phyloP scores from a whole-genome alignment of 1,284 basidiomycete species.

The Termitomyces sp. region DNA sequence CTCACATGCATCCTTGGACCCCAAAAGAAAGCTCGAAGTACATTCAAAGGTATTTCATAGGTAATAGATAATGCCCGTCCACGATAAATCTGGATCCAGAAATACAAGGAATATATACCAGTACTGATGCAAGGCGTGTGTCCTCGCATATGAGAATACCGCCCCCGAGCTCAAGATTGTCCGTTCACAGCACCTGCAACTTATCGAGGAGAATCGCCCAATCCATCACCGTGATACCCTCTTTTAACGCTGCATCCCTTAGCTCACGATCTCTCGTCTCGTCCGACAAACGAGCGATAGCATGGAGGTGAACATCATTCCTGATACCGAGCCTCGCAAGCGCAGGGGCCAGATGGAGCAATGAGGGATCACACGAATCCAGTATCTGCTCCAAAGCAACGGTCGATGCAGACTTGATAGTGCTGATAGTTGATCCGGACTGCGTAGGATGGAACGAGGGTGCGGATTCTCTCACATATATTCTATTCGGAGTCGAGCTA shows the following conservation, averaged over 20 bases:
- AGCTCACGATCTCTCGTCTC: slow-evolving; percentile 62
- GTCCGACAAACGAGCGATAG: slow-evolving; percentile 52
- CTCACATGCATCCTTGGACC: too few relatives aligned
- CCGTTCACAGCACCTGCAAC: slow-evolving; percentile 25
- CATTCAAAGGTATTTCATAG: background rate
- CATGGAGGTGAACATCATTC: slow-evolving; percentile 53
- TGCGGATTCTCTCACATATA: slow-evolving; percentile 3
- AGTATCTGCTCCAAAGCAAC: slow-evolving; percentile 41
- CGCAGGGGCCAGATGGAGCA: slow-evolving; percentile 52
- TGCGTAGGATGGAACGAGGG: slow-evolving; percentile 29
- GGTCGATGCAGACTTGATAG: slow-evolving; percentile 27
- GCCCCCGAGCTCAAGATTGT: background rate
- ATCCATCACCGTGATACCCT: slow-evolving; percentile 64
- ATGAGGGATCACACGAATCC: slow-evolving; percentile 50
- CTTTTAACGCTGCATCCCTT: slow-evolving; percentile 57
- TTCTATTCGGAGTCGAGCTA: slow-evolving; percentile 17
- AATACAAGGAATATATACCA: background rate
- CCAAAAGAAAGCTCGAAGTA: background rate
- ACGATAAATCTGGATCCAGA: background rate
- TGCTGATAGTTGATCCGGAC: slow-evolving; percentile 35
- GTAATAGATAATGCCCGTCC: background rate
- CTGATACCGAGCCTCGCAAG: slow-evolving; percentile 53
- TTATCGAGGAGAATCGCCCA: slow-evolving; percentile 73
- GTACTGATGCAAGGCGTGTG: background rate
- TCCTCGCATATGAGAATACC: background rate